These are phyloP conservation scores for Amaranthus hypochondriacus DNA, from an alignment of 148 eudicot genomes.

Conservation along the genomic window DNA sequence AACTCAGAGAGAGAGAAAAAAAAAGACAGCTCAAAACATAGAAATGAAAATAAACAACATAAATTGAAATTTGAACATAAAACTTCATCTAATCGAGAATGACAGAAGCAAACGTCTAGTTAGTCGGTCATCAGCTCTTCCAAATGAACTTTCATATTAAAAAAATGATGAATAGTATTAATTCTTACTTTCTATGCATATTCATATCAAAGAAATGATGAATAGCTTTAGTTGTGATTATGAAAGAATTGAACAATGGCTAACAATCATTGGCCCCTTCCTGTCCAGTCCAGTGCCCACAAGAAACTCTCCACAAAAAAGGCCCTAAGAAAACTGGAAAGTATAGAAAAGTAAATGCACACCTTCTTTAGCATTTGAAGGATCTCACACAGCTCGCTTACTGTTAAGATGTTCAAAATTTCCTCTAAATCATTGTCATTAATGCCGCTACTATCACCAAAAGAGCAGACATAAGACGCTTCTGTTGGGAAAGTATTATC, in stretches of 20 bases:
- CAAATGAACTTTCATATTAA: background rate
- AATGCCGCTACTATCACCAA: constrained; percentile 32
- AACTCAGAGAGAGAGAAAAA: background rate
- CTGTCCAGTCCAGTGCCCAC: background rate
- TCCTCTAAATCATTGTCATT: constrained; percentile 48
- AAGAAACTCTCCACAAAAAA: background rate
- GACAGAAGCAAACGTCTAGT: background rate
- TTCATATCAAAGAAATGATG: no score
- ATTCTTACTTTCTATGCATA: background rate
- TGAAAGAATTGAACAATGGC: no score
- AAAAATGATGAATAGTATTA: background rate
- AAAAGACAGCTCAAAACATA: background rate
- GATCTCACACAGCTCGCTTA: constrained; percentile 67
- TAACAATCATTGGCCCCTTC: no score
- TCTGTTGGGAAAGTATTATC: constrained; percentile 38
- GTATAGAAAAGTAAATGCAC: constrained; percentile 14
- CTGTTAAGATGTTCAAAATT: constrained; percentile 56
- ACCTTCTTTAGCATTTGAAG: constrained; percentile 51
- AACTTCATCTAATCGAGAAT: background rate
- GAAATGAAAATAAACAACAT: background rate
- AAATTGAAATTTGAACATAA: background rate
- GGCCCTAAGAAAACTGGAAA: background rate
- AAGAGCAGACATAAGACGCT: constrained; percentile 50
- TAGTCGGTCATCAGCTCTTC: background rate
- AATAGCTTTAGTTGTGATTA: no score